Evolutionary conservation across 306 rosid species (phyloP).

Genomic region (Cucurbita maxima): DNA sequence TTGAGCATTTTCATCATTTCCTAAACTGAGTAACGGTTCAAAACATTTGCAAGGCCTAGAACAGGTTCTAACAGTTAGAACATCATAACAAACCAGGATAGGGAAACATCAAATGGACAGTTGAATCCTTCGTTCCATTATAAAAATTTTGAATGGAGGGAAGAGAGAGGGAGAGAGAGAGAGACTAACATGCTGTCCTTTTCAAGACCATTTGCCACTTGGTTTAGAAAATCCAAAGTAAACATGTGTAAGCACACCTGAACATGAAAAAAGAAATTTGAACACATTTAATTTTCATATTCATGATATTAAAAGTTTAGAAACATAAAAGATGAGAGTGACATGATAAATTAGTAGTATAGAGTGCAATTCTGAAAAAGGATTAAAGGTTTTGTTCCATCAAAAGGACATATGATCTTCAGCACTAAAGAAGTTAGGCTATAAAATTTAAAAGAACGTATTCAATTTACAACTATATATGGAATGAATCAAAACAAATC

Average conservation of each 20-base stretch:
- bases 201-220: constrained; percentile 96
- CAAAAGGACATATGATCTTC: neutral
- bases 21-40: neutral
- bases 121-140: neutral
- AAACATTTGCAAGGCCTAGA: neutral
- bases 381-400: constrained; percentile 2
- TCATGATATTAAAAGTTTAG: neutral
- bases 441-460: neutral
- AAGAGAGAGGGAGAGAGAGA: neutral
- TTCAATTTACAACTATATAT: neutral
- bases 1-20: neutral
- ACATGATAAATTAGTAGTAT: neutral
- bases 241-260: constrained; percentile 99
- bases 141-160: neutral
- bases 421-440: neutral
- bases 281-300: neutral
- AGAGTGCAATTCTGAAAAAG: neutral
- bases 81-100: neutral
- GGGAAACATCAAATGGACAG: neutral
- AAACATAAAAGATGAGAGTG: neutral
- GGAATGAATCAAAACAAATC: neutral
- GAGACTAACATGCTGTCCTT: constrained; percentile 76
- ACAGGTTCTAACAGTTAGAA: neutral
- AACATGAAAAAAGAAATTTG: neutral
- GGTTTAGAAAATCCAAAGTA: constrained; percentile 85